Conservation (phyloP, 2,329 filamentous ascomycete species). For the Pyrenophora tritici-repentis region DNA sequence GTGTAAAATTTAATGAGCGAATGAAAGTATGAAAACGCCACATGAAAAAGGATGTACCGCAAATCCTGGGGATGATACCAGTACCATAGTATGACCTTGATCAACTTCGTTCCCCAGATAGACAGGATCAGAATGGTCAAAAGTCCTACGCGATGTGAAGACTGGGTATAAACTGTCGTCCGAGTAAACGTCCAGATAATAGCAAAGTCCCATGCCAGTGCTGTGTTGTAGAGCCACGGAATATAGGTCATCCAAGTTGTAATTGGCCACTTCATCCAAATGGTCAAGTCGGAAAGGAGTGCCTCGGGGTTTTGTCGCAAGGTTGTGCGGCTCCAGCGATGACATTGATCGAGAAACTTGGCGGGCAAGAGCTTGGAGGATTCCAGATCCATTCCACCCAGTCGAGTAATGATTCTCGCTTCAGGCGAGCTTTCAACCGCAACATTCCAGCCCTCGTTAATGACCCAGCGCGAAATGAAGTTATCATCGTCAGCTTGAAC, state of each 20-base stretch:
- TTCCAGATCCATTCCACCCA: conserved; percentile 40
- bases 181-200: conserved; percentile 12
- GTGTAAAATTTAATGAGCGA: conserved; percentile 24
- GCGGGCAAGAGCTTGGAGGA: neutral
- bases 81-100: conserved; percentile 32
- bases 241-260: conserved; percentile 30
- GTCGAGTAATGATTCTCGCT: conserved; percentile 55
- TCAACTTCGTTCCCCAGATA: conserved; percentile 28
- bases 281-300: conserved; percentile 23
- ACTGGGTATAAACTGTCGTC: conserved; percentile 14
- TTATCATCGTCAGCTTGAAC: conserved; percentile 41
- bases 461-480: conserved; percentile 59
- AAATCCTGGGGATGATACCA: conserved; percentile 23
- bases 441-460: conserved; percentile 55
- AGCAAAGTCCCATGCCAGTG: conserved; percentile 28
- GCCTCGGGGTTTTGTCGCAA: conserved; percentile 32
- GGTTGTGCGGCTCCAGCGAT: conserved; percentile 33
- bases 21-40: conserved; percentile 24
- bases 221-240: conserved; percentile 34
- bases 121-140: conserved; percentile 8
- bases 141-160: neutral
- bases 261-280: conserved; percentile 34
- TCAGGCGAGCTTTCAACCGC: conserved; percentile 59
- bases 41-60: conserved; percentile 23
- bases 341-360: conserved; percentile 29